Evolutionary conservation across 73 alveolate species (phyloP), one percentile per base, ranked within the genome.

Genomic region (Uronychia binucleata): DNA sequence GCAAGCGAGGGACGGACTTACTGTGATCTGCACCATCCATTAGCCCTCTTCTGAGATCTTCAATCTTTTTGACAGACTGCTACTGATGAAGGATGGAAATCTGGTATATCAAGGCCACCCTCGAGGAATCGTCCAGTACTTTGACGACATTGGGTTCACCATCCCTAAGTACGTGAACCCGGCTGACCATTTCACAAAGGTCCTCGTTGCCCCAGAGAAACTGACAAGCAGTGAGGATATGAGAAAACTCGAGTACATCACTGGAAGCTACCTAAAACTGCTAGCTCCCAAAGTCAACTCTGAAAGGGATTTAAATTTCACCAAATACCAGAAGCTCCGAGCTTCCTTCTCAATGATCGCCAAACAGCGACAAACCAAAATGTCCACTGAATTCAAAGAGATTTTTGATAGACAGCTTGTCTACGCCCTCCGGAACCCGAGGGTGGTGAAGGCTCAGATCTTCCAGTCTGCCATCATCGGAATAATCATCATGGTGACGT

Each of bases 131-230:
- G 1, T 60, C 27, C n/a, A 83, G 59, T 75, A 30, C 83, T 84
- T 74, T 34, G 75, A 57, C 26, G 59, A 34, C 1, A 11, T 75
- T 8, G 96, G 96, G 30, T 75, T 74, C 34, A 76, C 78, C 60
- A 81, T 94, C 88, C 96, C 96, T 11, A 76, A 58, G 78, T 59
- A 79, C 30, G 75, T 94, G 26, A 91, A 93, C 75, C 97, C 97
- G 31, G 95, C 95, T 13, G 96, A 91, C 81, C 86, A 75, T 80
- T 58, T 93, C 28, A 93, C 91, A 1, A 74, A 82, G 74, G 0
- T 60, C 67, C 67, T 46, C 5, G 67, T 46, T 46, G 67, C 67
- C 5, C 67, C 67, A 11, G 67, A 46, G 19, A 11, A 11, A 19
- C 67, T 46, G 19, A 46, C 67, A 11, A 11, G n/a, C 5, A 46